Base-by-base conservation (phyloP, 78 protist genomes). In the Pigoraptor vietnamica region DNA sequence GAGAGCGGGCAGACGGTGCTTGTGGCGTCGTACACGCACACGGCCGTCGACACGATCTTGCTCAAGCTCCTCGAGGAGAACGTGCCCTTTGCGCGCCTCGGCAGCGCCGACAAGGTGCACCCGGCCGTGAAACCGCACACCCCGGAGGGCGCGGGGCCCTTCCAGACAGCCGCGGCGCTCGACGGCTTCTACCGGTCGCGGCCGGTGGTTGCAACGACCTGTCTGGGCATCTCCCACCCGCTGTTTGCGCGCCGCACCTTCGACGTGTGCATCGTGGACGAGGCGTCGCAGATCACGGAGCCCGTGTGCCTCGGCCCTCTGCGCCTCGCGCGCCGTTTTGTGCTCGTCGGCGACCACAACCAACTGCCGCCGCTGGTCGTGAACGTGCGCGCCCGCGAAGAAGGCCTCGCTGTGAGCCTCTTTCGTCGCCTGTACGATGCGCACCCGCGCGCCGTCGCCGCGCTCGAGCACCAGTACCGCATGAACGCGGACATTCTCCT, bases 311-410 rank as follows among this genome's bases (percentile, higher is more conserved):
- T 96, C 34, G 98, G 97, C 32, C 95, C 97, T 23, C 37, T 96
- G 23, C 88, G 83, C 6, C 81, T 56, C 33, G 96, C 96, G 32
- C 34, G 37, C 9, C 23, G 24, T 10, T 97, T 96, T 39, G 93
- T 96, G 25, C 89, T 97, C 36, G 97, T 97, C 32, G 99, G 99
- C 35, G 99, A 97, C 82, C 94, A 96, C 92, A 36, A 92, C 92
- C 99, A 97, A 86, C 90, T 92, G 33, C 86, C 94, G 29, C 94
- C 94, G 23, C 79, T 87, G 1, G 92, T 88, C 23, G 55, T n/a
- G 14, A 84, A 24, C 92, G 92, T 37, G 40, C 91, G 84, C 91
- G 95, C 89, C 24, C 82, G 48, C 10, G 39, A 23, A 29, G 14
- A 0, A 23, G 94, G 94, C 39, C 0, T 91, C 81, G 82, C 1